Conservation (phyloP, 805 yeast genomes). For the Saturnispora quitensis region DNA sequence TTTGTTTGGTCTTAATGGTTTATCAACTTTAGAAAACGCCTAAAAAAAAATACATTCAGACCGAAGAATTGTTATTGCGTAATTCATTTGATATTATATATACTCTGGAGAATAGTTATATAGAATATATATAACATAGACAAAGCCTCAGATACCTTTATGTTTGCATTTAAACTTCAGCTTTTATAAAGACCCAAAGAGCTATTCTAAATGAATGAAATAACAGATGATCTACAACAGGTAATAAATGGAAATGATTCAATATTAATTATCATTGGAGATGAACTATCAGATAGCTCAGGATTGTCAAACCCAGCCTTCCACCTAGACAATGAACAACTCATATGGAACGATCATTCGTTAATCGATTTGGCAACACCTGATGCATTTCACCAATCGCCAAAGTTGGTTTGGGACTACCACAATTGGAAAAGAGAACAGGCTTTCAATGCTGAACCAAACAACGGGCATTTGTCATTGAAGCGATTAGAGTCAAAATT, state of each 20-base stretch:
- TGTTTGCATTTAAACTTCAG: not conserved
- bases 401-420: slow-evolving; percentile 86
- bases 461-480: not conserved
- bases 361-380: slow-evolving; percentile 86
- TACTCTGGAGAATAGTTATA: not conserved
- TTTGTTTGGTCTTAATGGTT: slow-evolving; percentile 48
- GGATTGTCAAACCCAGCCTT: not conserved
- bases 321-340: slow-evolving; percentile 38
- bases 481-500: not conserved
- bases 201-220: not conserved
- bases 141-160: not conserved
- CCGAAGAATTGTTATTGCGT: not conserved
- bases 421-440: slow-evolving; percentile 59
- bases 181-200: not conserved
- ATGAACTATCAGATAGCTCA: not conserved
- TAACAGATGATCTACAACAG: not conserved
- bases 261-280: not conserved
- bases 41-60: not conserved
- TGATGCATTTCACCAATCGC: slow-evolving; percentile 77
- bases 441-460: slow-evolving; percentile 59
- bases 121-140: no score
- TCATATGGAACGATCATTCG: slow-evolving; percentile 58
- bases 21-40: slow-evolving; percentile 17
- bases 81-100: not conserved
- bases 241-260: not conserved